phyloP scores from a whole-genome alignment of 208 protist genomes.

The Phytomonas sp. region DNA sequence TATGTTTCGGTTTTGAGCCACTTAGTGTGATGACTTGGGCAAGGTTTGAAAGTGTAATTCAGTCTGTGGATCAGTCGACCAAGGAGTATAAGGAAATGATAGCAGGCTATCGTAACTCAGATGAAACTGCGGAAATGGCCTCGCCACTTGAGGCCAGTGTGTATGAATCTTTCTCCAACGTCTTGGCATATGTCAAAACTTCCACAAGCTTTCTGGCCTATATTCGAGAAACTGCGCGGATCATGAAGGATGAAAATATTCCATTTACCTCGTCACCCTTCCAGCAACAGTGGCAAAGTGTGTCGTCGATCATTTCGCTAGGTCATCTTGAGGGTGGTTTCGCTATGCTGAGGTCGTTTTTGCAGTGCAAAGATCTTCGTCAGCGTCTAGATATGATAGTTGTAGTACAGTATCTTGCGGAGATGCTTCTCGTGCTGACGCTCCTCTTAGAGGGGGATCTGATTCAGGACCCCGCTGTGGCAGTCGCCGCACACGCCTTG shows the following conservation, averaged over 20 bases:
- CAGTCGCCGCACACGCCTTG: conserved; percentile 70
- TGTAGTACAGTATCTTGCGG: conserved; percentile 52
- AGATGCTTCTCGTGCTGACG: conserved; percentile 73
- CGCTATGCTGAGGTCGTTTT: conserved; percentile 52
- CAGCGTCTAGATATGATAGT: conserved; percentile 40
- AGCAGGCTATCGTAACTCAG: conserved; percentile 48
- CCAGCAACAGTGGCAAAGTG: conserved; percentile 74
- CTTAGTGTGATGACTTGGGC: conserved; percentile 59
- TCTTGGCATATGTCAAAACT: conserved; percentile 66
- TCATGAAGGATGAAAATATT: conserved; percentile 34
- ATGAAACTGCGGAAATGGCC: conserved; percentile 51
- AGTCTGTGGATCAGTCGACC: conserved; percentile 39
- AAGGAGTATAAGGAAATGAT: conserved; percentile 57
- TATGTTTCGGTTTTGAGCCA: conserved; percentile 78
- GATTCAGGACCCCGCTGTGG: conserved; percentile 43
- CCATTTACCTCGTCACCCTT: conserved; percentile 28
- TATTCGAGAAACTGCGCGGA: conserved; percentile 45
- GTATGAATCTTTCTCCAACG: conserved; percentile 34
- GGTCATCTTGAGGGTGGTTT: conserved; percentile 63
- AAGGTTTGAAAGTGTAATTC: conserved; percentile 24
- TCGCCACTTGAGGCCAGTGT: conserved; percentile 39
- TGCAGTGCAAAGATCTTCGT: conserved; percentile 53
- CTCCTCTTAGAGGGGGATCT: conserved; percentile 69
- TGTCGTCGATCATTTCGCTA: conserved; percentile 63
- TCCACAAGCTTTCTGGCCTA: conserved; percentile 59